Evolutionary conservation across 768 basidiomycete genomes (phyloP), one percentile per base, ranked within the genome.

Genomic region (Lepiota venenata): DNA sequence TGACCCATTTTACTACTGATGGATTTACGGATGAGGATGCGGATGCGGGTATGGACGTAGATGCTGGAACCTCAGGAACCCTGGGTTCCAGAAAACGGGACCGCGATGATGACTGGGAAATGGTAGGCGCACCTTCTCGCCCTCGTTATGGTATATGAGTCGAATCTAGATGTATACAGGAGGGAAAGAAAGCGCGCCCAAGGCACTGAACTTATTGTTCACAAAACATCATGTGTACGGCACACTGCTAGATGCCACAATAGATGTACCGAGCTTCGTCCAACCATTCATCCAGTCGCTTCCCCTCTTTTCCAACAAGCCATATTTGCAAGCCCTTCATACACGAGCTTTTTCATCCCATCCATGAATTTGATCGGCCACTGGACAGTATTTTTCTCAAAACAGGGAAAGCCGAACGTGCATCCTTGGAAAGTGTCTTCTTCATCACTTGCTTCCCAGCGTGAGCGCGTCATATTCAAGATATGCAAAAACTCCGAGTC

Each of bases 151-250:
- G 32, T 20, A 35, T n/a, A 2, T 10, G n/a, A 8, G 4, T 3
- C 15, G 18, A 6, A 52, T 5, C 11, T 15, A 22, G 6, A 52
- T 15, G 25, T 25, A 25, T 25, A 1, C 22, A 46, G 51, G 35
- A 18, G 27, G 51, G 51, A 37, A 52, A 52, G 35, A 52, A 52
- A 21, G 35, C 41, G 29, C 51, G 51, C 8, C 38, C 20, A 22
- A 44, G 12, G 20, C 42, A 44, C 27, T 44, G 15, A 44, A 20
- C 42, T 12, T 22, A 4, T 44, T 25, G 20, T 21, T 21, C 5
- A 44, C 12, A 44, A 20, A n/a, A 44, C 11, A 44, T 12, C 42
- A 20, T 25, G 15, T 21, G 42, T 14, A 12, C 18, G 15, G 27
- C 42, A 15, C 12, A 44, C 14, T 18, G 44, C 25, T 46, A 29